Evolutionary conservation across 305 asterid species (phyloP).

Genomic region (Ilex paraguariensis): DNA sequence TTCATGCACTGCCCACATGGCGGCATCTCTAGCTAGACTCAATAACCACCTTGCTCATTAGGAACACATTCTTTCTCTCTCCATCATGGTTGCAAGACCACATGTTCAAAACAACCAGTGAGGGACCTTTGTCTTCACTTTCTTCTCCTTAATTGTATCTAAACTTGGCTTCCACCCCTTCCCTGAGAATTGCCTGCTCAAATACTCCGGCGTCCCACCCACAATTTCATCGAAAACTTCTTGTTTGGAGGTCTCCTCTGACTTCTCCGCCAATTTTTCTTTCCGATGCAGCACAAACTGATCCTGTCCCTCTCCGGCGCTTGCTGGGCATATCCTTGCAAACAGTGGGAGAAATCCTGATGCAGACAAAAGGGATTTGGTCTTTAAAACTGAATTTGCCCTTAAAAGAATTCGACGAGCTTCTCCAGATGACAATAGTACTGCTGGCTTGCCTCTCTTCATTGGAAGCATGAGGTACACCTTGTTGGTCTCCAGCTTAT

Average conservation of each 20-base stretch:
- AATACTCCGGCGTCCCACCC: conserved; percentile 65
- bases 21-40: too few relatives aligned
- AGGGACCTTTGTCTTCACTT: conserved; percentile 31
- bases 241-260: conserved; percentile 9
- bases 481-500: conserved; percentile 48
- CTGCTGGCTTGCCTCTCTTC: conserved; percentile 50
- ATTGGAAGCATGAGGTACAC: conserved; percentile 65
- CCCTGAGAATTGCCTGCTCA: conserved; percentile 70
- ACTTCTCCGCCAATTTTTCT: neutral
- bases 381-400: conserved; percentile 30
- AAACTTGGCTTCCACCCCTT: conserved; percentile 91
- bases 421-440: conserved; percentile 45
- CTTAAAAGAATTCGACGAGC: conserved; percentile 35
- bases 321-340: conserved; percentile 39
- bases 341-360: conserved; percentile 51
- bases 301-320: neutral
- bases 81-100: too few relatives aligned
- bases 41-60: too few relatives aligned
- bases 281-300: conserved; percentile 14
- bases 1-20: too few relatives aligned
- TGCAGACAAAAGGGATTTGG: conserved; percentile 36
- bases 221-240: conserved; percentile 43
- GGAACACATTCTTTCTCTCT: too few relatives aligned
- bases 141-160: conserved; percentile 71
- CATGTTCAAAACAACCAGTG: conserved; percentile 33